Evolutionary conservation across 805 yeast species (phyloP), one percentile per base, ranked within the genome.

Genomic region (Grigorovia yakushimaensis): DNA sequence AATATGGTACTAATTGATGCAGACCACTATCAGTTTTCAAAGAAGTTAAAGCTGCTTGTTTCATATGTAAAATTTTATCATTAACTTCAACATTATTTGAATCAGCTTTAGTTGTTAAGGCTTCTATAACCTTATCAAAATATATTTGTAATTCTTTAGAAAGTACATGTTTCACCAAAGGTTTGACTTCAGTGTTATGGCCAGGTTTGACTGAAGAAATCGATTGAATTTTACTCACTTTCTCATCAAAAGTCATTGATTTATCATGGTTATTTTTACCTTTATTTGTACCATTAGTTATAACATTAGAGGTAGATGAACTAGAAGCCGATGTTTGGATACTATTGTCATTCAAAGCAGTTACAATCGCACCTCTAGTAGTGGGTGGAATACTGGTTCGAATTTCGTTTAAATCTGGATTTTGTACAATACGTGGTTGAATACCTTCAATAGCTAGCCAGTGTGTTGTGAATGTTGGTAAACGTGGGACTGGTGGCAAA

Each of bases 381-480:
- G 79, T 72, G 4, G 95, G 88, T 18, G 95, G 85, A 47, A 87
- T 68, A 33, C 79, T 76, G 11, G 60, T 49, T 61, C 81, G 80
- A 51, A 91, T 82, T 55, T 89, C 97, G 44, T 79, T 73, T 44
- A 82, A 76, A 18, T 70, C 63, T 21, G 99, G 99, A 68, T 93
- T 93, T 67, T 94, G 98, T 1, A 97, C 95, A 47, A 93, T 91
- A 30, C 93, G 82, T 1, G 99, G 98, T 62, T 93, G 99, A 8
- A 93, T 95, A 49, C 99, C 99, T 66, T 93, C 99, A 46, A 93
- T 86, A 0, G 98, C 98, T 30, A 94, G 73, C 98, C 98, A 91
- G 63, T 85, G 95, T 5, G 97, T 95, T 0, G 98, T 88, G 64
- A 86, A 89, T 0, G 96, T 82, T 2, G 95, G 82, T 50, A 83